These are phyloP conservation scores for Lactarius pseudohatsudake DNA, from an alignment of 768 basidiomycete genomes.

Conservation along the genomic window DNA sequence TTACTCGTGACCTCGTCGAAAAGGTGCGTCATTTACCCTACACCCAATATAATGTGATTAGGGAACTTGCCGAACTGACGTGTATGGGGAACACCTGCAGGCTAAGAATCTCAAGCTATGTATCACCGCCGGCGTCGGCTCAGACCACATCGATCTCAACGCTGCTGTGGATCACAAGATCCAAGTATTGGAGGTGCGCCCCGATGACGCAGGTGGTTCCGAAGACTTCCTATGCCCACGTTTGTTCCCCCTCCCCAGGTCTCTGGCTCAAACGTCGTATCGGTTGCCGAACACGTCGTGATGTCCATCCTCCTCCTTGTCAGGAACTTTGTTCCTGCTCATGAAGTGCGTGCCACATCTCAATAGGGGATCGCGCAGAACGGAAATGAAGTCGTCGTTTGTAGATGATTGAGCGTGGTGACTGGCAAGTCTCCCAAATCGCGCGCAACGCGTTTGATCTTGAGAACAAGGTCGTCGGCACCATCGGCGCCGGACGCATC, in stretches of 20 bases:
- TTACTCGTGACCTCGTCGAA: slow-evolving; percentile 68
- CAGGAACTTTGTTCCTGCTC: slow-evolving; percentile 85
- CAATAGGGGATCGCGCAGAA: neutral
- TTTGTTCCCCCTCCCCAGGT: slow-evolving; percentile 43
- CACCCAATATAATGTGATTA: slow-evolving; percentile 1
- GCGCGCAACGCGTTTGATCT: slow-evolving; percentile 86
- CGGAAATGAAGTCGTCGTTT: neutral
- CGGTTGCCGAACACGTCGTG: slow-evolving; percentile 87
- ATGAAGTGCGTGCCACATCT: slow-evolving; percentile 53
- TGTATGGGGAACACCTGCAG: slow-evolving; percentile 36
- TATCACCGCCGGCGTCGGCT: slow-evolving; percentile 89
- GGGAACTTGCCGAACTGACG: slow-evolving; percentile 17
- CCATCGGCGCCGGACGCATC: slow-evolving; percentile 79
- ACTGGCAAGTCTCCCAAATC: slow-evolving; percentile 84
- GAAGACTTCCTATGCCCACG: slow-evolving; percentile 15
- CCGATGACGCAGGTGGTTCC: slow-evolving; percentile 9
- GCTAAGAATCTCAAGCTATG: slow-evolving; percentile 89
- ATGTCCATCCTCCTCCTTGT: slow-evolving; percentile 91
- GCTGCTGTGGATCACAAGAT: slow-evolving; percentile 78
- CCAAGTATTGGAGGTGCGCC: slow-evolving; percentile 67
- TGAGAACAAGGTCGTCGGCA: slow-evolving; percentile 89
- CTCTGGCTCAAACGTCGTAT: slow-evolving; percentile 86
- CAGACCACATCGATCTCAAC: slow-evolving; percentile 88
- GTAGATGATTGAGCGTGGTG: slow-evolving; percentile 78
- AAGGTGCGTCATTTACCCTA: slow-evolving; percentile 45